A percentile compares a stretch with the other conserved stretches of the same genome.
Evolutionary conservation across 2,329 filamentous ascomycete genomes (phyloP).

Genomic region (Epichloe gansuensis): DNA sequence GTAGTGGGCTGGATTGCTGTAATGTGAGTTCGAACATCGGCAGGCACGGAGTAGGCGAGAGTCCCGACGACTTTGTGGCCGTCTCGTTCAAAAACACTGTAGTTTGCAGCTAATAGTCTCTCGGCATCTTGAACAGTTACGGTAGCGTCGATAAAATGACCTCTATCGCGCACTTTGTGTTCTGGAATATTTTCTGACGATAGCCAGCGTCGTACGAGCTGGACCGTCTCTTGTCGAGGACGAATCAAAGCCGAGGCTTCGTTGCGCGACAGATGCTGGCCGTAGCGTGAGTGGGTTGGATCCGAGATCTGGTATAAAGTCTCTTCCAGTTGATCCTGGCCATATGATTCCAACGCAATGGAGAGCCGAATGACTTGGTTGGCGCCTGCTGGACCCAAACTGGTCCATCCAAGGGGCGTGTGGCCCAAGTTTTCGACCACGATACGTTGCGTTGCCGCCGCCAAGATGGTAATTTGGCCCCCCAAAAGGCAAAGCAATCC

Average conservation of each 20-base stretch:
- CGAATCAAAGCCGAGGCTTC: slow-evolving; percentile 36
- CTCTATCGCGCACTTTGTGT: slow-evolving; percentile 21
- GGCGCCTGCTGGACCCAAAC: slow-evolving; percentile 8
- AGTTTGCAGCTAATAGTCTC: slow-evolving; percentile 33
- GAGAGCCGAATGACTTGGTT: slow-evolving; percentile 16
- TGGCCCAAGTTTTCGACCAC: slow-evolving; percentile 11
- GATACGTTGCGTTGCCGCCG: background rate
- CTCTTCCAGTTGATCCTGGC: slow-evolving; percentile 23
- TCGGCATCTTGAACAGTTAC: slow-evolving; percentile 28
- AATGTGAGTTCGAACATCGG: slow-evolving; percentile 16
- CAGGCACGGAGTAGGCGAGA: slow-evolving; percentile 26
- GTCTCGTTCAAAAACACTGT: slow-evolving; percentile 21
- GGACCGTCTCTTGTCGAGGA: slow-evolving; percentile 26
- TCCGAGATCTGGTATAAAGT: slow-evolving; percentile 36
- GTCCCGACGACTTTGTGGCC: slow-evolving; percentile 30
- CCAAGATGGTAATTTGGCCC: background rate
- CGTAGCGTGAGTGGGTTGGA: slow-evolving; percentile 32
- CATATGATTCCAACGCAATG: slow-evolving; percentile 17
- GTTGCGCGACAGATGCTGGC: slow-evolving; percentile 33
- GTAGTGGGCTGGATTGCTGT: slow-evolving; percentile 38
- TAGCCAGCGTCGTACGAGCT: slow-evolving; percentile 33
- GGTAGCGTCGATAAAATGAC: slow-evolving; percentile 28
- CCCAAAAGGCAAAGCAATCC: background rate
- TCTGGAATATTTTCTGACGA: slow-evolving; percentile 23
- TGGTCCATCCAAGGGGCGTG: slow-evolving; percentile 13